Evolutionary conservation across 495 filamentous ascomycete species (phyloP), one percentile per base, ranked within the genome.

Genomic region (Mytilinidion resinicola): DNA sequence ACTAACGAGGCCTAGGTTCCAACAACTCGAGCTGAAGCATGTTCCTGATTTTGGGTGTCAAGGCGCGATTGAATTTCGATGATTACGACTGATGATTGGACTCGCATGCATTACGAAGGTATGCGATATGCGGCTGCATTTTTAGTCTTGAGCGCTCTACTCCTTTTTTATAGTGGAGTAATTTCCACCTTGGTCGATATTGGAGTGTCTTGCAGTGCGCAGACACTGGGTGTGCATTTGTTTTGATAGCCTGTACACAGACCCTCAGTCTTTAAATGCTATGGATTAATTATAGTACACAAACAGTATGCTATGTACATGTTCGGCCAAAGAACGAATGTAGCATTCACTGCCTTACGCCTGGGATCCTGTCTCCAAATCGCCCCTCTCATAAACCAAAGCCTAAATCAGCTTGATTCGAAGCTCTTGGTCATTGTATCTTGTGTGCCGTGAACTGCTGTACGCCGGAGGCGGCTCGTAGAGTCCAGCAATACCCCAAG

Each of bases 41-140:
- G 86, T 96, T 37, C 77, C 85, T 39, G 89, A 96, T 68, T 80
- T 73, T 70, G 91, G 92, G 57, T 95, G 89, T 73, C 87, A 87
- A 67, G 85, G 85, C 67, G 89, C 90, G 61, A 81, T 96, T 74
- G 95, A 99, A 73, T 97, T 97, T 76, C 85, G 92, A 74, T 99
- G 55, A 69, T 61, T 55, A 67, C 33, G 57, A 63, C 39, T 55
- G 17, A 67, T 54, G 64, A 58, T 33, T 12, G 44, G 56, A 37
- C 8, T 53, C 55, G 49, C 56, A 63, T 66, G 30, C 14, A 35
- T 57, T 30, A 50, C 37, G 55, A 59, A 36, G 36, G 14, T 15
- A 52, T 55, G 47, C 42, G 46, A 46, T 55, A 50, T 39, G 55
- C 39, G 52, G 38, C 46, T 53, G 59, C 55, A 62, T 66, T 49